phyloP scores from a whole-genome alignment of 257 asterid species.

The Solanum rostratum region DNA sequence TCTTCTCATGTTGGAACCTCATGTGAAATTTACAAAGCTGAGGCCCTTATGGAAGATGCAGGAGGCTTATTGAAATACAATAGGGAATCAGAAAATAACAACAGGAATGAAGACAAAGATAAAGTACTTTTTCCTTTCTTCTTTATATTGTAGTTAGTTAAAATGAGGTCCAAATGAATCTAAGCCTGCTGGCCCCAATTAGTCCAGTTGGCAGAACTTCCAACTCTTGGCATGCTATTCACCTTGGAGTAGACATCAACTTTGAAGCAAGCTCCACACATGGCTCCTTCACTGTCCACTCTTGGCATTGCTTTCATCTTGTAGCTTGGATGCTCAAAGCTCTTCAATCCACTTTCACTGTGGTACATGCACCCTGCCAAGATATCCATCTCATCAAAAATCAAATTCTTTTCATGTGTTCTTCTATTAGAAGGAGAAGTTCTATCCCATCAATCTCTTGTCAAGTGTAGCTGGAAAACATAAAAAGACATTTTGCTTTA shows the following conservation, averaged over 20 bases:
- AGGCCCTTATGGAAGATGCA: background rate
- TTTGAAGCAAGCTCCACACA: conserved; percentile 84
- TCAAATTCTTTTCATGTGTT: background rate
- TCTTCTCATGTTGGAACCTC: conserved; percentile 1
- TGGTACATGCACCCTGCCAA: conserved; percentile 84
- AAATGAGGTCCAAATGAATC: background rate
- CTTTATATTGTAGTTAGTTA: conserved; percentile 1
- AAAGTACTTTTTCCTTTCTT: background rate
- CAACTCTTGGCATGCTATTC: conserved; percentile 91
- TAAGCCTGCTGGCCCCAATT: conserved; percentile 38
- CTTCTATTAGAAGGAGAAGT: background rate
- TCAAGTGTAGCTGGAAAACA: background rate
- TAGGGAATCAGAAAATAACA: background rate
- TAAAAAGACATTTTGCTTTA: background rate
- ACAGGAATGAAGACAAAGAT: background rate
- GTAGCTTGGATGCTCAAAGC: conserved; percentile 88
- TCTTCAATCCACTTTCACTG: conserved; percentile 66
- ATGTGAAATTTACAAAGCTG: background rate
- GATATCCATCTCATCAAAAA: background rate
- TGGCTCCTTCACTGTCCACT: conserved; percentile 84
- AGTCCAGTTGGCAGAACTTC: conserved; percentile 92
- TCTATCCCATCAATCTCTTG: background rate
- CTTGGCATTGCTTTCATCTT: conserved; percentile 96
- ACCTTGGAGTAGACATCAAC: conserved; percentile 63
- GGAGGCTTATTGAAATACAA: background rate